A percentile compares a stretch with the other conserved stretches of the same genome.
These are phyloP conservation scores for Lepidium africanum DNA, from an alignment of 345 rosid species.

Conservation along the genomic window DNA sequence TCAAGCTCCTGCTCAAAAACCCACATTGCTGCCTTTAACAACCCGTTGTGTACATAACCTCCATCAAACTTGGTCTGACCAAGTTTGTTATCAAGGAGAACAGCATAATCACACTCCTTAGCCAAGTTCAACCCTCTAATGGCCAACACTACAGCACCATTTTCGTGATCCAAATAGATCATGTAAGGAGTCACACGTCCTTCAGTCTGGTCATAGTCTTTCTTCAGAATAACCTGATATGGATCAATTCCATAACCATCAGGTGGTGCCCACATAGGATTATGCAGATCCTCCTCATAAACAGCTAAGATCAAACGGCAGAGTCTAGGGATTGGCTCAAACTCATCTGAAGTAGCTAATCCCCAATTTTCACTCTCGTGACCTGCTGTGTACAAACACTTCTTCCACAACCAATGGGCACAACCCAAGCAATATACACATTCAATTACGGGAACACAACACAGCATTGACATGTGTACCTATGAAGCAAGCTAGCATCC, in stretches of 20 bases:
- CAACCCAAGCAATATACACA: constrained; percentile 87
- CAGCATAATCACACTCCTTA: constrained; percentile 76
- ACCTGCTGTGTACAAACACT: constrained; percentile 82
- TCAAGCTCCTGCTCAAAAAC: constrained; percentile 60
- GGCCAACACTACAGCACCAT: constrained; percentile 55
- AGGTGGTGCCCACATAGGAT: constrained; percentile 85
- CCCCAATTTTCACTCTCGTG: constrained; percentile 91
- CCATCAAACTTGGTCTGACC: constrained; percentile 89
- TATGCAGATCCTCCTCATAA: constrained; percentile 70
- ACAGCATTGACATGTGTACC: constrained; percentile 68
- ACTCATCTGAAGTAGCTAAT: constrained; percentile 64
- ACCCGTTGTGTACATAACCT: constrained; percentile 89
- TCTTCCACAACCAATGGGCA: constrained; percentile 82
- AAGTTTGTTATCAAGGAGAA: constrained; percentile 76
- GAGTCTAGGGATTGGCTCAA: constrained; percentile 67
- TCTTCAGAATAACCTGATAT: constrained; percentile 49
- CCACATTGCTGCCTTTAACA: constrained; percentile 77
- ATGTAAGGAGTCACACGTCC: constrained; percentile 72
- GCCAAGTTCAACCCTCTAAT: constrained; percentile 83
- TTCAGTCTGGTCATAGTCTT: constrained; percentile 55
- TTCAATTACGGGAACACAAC: constrained; percentile 80
- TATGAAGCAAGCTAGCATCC: constrained; percentile 34
- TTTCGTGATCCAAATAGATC: constrained; percentile 70
- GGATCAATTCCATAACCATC: constrained; percentile 79
- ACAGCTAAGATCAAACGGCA: constrained; percentile 67